Conservation (phyloP, 2,329 filamentous ascomycete genomes). For the Cordyceps cicadae region DNA sequence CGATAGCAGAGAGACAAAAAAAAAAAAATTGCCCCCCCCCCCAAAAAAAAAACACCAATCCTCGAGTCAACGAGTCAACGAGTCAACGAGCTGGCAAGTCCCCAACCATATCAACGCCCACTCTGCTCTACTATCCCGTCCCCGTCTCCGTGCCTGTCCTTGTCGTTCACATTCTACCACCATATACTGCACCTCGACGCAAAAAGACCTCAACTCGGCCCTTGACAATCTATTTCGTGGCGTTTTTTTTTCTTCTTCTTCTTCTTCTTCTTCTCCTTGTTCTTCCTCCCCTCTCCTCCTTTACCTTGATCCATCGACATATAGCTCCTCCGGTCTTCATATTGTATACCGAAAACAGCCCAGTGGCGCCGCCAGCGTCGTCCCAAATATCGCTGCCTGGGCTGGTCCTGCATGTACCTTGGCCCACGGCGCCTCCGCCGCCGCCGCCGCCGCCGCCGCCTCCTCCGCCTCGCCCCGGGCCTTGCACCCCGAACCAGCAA, state of each 20-base stretch:
- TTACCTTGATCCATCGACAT: background rate
- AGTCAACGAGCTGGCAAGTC: background rate
- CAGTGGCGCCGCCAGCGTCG: background rate
- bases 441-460: background rate
- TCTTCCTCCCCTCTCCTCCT: too few relatives aligned
- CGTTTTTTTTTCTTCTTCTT: background rate
- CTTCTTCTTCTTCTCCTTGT: background rate
- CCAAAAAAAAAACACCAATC: background rate
- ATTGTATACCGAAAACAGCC: background rate
- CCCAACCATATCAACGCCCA: background rate
- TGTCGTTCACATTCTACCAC: background rate
- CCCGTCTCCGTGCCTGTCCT: background rate
- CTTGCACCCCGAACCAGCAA: constrained; percentile 9
- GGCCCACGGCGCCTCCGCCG: background rate
- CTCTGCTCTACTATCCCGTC: background rate
- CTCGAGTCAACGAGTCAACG: too few relatives aligned
- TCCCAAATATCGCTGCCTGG: background rate
- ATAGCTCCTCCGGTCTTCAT: background rate
- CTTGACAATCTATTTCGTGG: background rate
- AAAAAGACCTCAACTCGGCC: background rate
- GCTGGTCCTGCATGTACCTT: background rate
- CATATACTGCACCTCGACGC: background rate
- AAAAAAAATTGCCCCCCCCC: too few relatives aligned
- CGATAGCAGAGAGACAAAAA: background rate
- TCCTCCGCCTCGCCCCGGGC: background rate